These are phyloP conservation scores for Beauveria asiatica DNA, from an alignment of 2,329 filamentous ascomycete species.

Conservation along the genomic window DNA sequence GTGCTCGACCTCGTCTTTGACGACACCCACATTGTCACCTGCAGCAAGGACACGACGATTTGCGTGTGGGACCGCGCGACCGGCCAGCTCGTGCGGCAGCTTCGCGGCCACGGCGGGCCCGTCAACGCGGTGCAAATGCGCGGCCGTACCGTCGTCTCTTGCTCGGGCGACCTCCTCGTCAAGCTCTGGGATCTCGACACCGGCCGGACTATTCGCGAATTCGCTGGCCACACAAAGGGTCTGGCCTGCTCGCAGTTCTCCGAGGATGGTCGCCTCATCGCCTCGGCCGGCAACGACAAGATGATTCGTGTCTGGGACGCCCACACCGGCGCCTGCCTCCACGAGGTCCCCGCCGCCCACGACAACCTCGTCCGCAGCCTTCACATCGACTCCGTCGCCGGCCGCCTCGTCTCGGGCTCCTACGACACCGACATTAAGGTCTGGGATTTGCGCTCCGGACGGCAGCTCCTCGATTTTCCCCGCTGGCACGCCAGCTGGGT, in stretches of 20 bases:
- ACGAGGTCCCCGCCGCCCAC: slow-evolving; percentile 74
- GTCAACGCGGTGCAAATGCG: slow-evolving; percentile 96
- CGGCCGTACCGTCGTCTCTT: slow-evolving; percentile 85
- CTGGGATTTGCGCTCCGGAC: slow-evolving; percentile 75
- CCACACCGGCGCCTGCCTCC: slow-evolving; percentile 75
- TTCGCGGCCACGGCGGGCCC: slow-evolving; percentile 79
- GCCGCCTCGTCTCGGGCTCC: slow-evolving; percentile 79
- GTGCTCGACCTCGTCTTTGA: slow-evolving; percentile 94
- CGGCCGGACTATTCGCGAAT: slow-evolving; percentile 82
- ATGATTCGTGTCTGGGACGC: slow-evolving; percentile 95
- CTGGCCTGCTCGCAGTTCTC: slow-evolving; percentile 94
- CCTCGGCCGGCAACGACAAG: slow-evolving; percentile 91
- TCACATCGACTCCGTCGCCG: slow-evolving; percentile 81
- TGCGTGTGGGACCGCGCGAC: slow-evolving; percentile 88
- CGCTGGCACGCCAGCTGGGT: slow-evolving; percentile 97
- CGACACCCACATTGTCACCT: slow-evolving; percentile 86
- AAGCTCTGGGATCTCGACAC: slow-evolving; percentile 94
- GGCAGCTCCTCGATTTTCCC: slow-evolving; percentile 75
- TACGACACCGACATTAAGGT: slow-evolving; percentile 96
- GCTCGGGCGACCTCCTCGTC: slow-evolving; percentile 85
- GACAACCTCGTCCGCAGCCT: slow-evolving; percentile 78
- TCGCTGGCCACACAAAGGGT: slow-evolving; percentile 82
- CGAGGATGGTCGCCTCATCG: slow-evolving; percentile 86
- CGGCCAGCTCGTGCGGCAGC: slow-evolving; percentile 64
- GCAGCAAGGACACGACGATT: slow-evolving; percentile 90